Conservation (phyloP, 176 grass and related monocot genomes). For the Tillandsia leiboldiana region DNA sequence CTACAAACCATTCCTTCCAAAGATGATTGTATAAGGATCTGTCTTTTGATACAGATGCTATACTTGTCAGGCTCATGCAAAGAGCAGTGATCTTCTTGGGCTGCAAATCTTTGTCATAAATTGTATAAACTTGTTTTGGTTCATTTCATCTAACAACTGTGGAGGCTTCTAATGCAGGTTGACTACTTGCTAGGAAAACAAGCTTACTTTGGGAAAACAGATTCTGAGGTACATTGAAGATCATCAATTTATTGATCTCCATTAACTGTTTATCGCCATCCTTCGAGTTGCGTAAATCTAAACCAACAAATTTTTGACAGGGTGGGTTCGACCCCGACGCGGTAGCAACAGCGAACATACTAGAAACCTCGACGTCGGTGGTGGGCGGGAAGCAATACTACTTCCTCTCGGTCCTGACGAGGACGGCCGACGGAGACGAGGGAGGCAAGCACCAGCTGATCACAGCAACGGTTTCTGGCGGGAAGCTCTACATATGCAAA, state of each 20-base stretch:
- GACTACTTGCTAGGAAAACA: slow-evolving; percentile 73
- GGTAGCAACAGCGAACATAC: slow-evolving; percentile 80
- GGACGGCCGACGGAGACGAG: slow-evolving; percentile 88
- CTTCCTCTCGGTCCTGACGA: slow-evolving; percentile 72
- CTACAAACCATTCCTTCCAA: not conserved
- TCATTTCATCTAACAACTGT: not conserved
- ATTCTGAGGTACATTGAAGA: slow-evolving; percentile 46
- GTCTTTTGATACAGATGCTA: too few species aligned
- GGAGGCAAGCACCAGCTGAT: slow-evolving; percentile 89
- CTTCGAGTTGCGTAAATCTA: not conserved
- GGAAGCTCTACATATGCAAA: slow-evolving; percentile 95
- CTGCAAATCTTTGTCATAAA: too few species aligned
- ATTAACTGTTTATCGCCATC: not conserved
- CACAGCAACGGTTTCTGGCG: slow-evolving; percentile 53
- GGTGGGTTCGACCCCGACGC: slow-evolving; percentile 71
- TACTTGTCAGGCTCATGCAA: too few species aligned
- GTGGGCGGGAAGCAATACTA: slow-evolving; percentile 77
- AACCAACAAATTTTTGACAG: slow-evolving; percentile 16
- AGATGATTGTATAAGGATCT: too few species aligned
- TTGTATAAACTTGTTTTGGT: not conserved
- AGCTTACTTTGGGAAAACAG: slow-evolving; percentile 67
- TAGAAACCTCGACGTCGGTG: slow-evolving; percentile 40
- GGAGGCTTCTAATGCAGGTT: slow-evolving; percentile 27
- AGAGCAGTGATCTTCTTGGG: too few species aligned
- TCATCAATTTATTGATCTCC: not conserved